These are phyloP conservation scores for Fusarium camptoceras DNA, from an alignment of 2,329 filamentous ascomycete species.

Conservation along the genomic window DNA sequence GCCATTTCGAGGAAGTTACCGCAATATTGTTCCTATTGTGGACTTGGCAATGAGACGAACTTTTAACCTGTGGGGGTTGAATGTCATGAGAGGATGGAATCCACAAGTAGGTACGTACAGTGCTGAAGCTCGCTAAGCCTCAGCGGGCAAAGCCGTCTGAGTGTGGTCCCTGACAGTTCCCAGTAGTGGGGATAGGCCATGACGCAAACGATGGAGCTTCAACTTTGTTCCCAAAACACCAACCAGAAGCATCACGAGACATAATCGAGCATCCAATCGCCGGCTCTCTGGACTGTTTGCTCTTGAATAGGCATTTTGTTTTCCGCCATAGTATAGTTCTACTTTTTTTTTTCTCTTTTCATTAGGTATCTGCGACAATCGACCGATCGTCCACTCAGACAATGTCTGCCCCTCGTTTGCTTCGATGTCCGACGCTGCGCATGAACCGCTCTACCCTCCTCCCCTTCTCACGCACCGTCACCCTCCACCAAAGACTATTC, in stretches of 20 bases:
- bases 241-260: constrained; percentile 24
- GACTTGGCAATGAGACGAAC: not conserved
- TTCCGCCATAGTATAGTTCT: not conserved
- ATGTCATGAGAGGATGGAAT: not conserved
- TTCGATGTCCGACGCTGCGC: constrained; percentile 15
- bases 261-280: constrained; percentile 9
- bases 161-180: constrained; percentile 1
- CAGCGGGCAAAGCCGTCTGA: not conserved
- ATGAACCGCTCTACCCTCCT: constrained; percentile 9
- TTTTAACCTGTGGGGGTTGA: constrained; percentile 2
- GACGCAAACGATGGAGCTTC: constrained; percentile 35
- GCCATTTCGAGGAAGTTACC: no score
- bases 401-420: constrained; percentile 42
- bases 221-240: constrained; percentile 5
- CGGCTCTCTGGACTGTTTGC: not conserved
- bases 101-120: not conserved
- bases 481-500: constrained; percentile 35
- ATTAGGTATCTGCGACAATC: not conserved
- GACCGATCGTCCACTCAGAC: not conserved
- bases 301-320: no score
- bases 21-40: not conserved
- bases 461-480: constrained; percentile 11
- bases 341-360: no score
- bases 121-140: constrained; percentile 9
- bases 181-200: constrained; percentile 15